Evolutionary conservation across 495 filamentous ascomycete species (phyloP), one percentile per base, ranked within the genome.

Genomic region (Tuber brumale): DNA sequence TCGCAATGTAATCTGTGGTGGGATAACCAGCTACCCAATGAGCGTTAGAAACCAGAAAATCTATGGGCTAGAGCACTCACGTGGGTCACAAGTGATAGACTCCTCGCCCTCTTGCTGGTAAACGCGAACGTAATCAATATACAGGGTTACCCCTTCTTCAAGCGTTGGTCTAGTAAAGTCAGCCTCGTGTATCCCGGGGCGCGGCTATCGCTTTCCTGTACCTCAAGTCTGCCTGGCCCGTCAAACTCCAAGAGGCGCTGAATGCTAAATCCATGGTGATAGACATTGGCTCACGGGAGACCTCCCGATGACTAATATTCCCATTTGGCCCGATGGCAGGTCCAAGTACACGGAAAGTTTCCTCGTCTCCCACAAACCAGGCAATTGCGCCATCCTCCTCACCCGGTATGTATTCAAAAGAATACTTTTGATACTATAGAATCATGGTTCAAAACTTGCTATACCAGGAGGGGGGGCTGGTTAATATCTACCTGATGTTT

Each of bases 241-340:
- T 85, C 16, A 85, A 85, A 1, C 91, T 88, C 83, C 93, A 94
- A 76, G 87, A 89, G 70, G 86, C 85, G 3, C 90, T 91, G 87
- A 94, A 91, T 74, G 92, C 92, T 84, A 94, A 86, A 76, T 94
- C 94, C 83, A 91, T 86, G 73, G 93, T 83, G 10, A 93, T 84
- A 21, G 89, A 82, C 80, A 82, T 77, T 35, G 81, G 81, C 61
- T 82, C 81, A 39, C 70, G 80, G 2, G 77, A 80, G 41, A 80
- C 71, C 19, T 82, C 80, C 42, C 80, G 42, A 45, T 82, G 77
- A 10, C 75, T 75, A 37, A 80, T 39, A 18, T 82, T 82, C 7
- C 81, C 80, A 48, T 82, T 82, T 70, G 81, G 80, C 23, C 81
- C 75, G 61, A 80, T 76, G 27, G 77, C 90, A 91, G 88, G 7